These are phyloP conservation scores for Acmispon strigosus DNA, from an alignment of 306 rosid genomes.

Conservation along the genomic window DNA sequence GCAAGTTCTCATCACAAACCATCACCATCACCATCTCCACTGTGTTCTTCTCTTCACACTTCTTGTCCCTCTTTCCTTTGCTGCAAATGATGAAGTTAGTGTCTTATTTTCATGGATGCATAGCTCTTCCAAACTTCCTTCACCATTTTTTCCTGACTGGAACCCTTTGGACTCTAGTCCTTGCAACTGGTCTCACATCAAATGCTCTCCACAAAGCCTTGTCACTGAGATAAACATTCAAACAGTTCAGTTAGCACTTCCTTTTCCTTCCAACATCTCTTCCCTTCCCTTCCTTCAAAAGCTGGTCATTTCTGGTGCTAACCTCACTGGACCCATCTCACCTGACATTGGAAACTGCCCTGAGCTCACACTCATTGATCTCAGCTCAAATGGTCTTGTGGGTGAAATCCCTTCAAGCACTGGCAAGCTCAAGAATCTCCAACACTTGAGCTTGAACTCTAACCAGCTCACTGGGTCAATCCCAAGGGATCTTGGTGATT, in stretches of 20 bases:
- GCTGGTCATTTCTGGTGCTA: constrained; percentile 55
- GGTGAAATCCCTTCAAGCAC: constrained; percentile 54
- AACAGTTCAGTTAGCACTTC: constrained; percentile 46
- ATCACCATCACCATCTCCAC: constrained; percentile 21
- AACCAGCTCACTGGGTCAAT: constrained; percentile 70
- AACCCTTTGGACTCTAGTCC: constrained; percentile 53
- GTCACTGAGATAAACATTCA: constrained; percentile 62
- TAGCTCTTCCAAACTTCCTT: constrained; percentile 23
- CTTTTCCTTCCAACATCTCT: constrained; percentile 60
- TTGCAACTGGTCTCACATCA: constrained; percentile 65
- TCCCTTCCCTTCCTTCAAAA: constrained; percentile 51
- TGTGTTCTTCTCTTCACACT: constrained; percentile 15
- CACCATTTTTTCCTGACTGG: constrained; percentile 49
- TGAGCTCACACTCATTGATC: constrained; percentile 44
- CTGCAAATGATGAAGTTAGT: constrained; percentile 41
- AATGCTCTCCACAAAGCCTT: constrained; percentile 46
- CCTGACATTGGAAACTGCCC: constrained; percentile 48
- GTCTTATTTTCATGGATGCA: constrained; percentile 64
- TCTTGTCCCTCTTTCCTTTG: constrained; percentile 17
- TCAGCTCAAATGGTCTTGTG: constrained; percentile 60
- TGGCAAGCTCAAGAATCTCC: constrained; percentile 60
- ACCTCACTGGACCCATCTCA: constrained; percentile 59
- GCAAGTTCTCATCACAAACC: constrained; percentile 30
- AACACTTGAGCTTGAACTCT: constrained; percentile 55
- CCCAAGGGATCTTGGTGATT: constrained; percentile 51